Evolutionary conservation across 2,329 filamentous ascomycete species (phyloP).

Genomic region (Alternaria sp.): DNA sequence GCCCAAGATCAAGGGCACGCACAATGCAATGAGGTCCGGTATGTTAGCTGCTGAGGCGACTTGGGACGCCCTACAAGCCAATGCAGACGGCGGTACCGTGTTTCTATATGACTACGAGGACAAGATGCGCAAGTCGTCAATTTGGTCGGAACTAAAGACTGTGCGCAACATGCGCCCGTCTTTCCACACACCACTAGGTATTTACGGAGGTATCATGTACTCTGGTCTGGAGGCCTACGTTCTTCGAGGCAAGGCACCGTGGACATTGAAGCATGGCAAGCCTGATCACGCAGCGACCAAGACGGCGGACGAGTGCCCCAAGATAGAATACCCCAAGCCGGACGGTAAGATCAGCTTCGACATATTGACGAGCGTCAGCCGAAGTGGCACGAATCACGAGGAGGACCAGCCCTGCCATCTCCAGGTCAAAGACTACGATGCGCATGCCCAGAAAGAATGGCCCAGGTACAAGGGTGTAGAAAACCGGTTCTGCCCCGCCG

Average conservation of each 20-base stretch:
- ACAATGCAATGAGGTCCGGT: constrained; percentile 96
- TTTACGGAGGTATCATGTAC: constrained; percentile 90
- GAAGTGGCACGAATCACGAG: constrained; percentile 97
- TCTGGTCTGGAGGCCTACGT: constrained; percentile 91
- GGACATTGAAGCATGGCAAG: constrained; percentile 87
- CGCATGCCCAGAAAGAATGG: constrained; percentile 81
- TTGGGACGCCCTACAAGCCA: constrained; percentile 71
- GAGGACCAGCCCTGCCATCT: constrained; percentile 97
- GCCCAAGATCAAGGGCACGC: constrained; percentile 97
- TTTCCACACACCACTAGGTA: constrained; percentile 84
- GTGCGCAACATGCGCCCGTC: constrained; percentile 98
- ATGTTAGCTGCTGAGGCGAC: constrained; percentile 95
- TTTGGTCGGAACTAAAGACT: constrained; percentile 93
- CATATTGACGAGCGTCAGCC: constrained; percentile 91
- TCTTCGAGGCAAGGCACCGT: constrained; percentile 83
- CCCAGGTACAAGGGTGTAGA: constrained; percentile 91
- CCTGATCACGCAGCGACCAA: constrained; percentile 82
- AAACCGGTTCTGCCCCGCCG: constrained; percentile 95
- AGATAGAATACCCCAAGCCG: constrained; percentile 97
- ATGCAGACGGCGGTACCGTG: constrained; percentile 69
- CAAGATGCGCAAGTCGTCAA: constrained; percentile 79
- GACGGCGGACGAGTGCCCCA: constrained; percentile 76
- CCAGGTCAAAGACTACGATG: constrained; percentile 94
- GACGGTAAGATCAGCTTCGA: constrained; percentile 96
- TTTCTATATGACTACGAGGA: constrained; percentile 97